phyloP scores from a whole-genome alignment of 148 eudicot species.

The Heliamphora exappendiculata region DNA sequence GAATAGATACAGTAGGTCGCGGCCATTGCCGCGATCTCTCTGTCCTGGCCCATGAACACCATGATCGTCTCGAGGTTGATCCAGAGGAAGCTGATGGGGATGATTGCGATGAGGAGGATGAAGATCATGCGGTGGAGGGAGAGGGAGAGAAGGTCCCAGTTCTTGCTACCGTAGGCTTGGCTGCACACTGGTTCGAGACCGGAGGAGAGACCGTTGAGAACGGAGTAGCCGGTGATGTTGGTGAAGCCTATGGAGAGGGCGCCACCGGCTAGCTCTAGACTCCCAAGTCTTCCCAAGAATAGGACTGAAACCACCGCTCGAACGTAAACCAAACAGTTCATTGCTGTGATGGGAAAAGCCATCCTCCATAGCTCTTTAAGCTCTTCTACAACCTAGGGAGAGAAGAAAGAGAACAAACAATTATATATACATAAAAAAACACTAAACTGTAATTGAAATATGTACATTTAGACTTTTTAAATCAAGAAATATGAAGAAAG shows the following conservation, averaged over 20 bases:
- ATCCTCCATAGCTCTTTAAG: conserved; percentile 72
- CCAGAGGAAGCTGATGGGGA: conserved; percentile 74
- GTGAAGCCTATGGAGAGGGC: conserved; percentile 90
- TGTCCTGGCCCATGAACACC: conserved; percentile 76
- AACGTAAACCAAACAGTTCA: conserved; percentile 68
- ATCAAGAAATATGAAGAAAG: too few species aligned
- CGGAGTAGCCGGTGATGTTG: conserved; percentile 93
- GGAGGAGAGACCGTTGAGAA: conserved; percentile 70
- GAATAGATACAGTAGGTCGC: conserved; percentile 66
- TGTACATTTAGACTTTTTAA: not conserved
- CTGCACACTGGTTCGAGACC: conserved; percentile 90
- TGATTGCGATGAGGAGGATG: conserved; percentile 50
- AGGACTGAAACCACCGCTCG: conserved; percentile 72
- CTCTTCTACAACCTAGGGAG: conserved; percentile 58
- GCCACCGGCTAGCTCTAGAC: conserved; percentile 86
- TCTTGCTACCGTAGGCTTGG: conserved; percentile 64
- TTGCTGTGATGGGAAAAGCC: conserved; percentile 82
- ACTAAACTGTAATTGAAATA: not conserved
- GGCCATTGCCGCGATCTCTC: conserved; percentile 61
- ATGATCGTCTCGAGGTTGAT: conserved; percentile 59
- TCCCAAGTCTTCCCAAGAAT: conserved; percentile 78
- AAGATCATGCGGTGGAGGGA: conserved; percentile 76
- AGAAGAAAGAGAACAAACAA: not conserved
- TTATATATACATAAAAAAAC: not conserved
- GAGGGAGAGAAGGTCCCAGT: conserved; percentile 47